Conservation (phyloP, 1,284 basidiomycete genomes). For the Tilletia indica region DNA sequence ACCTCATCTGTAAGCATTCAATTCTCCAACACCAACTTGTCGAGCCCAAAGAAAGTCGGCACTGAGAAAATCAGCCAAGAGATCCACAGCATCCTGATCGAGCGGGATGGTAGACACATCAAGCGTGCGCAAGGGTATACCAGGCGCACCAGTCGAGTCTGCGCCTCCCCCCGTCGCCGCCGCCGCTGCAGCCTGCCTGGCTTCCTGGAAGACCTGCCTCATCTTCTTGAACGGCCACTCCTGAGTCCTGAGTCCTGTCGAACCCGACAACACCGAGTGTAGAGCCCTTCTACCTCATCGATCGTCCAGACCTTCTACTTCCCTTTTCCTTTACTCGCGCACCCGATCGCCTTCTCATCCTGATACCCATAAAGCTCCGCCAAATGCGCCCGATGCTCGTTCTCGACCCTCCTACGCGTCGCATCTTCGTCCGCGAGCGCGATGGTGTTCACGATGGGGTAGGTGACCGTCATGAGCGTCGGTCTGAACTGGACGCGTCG, state of each 20-base stretch:
- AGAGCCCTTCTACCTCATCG: constrained; percentile 47
- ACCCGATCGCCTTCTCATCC: constrained; percentile 28
- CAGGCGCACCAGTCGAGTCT: neutral
- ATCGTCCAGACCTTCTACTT: constrained; percentile 17
- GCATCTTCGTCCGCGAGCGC: constrained; percentile 46
- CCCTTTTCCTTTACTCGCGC: neutral
- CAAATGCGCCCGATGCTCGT: constrained; percentile 41
- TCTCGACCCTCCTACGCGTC: constrained; percentile 46
- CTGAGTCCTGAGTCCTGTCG: constrained; percentile 54
- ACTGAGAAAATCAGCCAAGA: constrained; percentile 51
- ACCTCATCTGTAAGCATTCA: constrained; percentile 45
- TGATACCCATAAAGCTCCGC: constrained; percentile 31
- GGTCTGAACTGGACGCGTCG: constrained; percentile 51
- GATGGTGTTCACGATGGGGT: constrained; percentile 52
- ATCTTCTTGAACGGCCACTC: constrained; percentile 51
- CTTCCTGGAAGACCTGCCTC: constrained; percentile 44
- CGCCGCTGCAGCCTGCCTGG: constrained; percentile 22
- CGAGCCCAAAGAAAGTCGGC: constrained; percentile 50
- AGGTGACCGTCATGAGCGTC: constrained; percentile 47
- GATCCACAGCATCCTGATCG: constrained; percentile 40
- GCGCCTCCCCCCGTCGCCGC: constrained; percentile 6
- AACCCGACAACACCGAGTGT: constrained; percentile 50
- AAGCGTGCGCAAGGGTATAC: constrained; percentile 38
- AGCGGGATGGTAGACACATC: constrained; percentile 46
- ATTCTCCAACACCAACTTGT: constrained; percentile 50